Conservation (phyloP, 495 filamentous ascomycete genomes). For the Penicillium ochrochloron region DNA sequence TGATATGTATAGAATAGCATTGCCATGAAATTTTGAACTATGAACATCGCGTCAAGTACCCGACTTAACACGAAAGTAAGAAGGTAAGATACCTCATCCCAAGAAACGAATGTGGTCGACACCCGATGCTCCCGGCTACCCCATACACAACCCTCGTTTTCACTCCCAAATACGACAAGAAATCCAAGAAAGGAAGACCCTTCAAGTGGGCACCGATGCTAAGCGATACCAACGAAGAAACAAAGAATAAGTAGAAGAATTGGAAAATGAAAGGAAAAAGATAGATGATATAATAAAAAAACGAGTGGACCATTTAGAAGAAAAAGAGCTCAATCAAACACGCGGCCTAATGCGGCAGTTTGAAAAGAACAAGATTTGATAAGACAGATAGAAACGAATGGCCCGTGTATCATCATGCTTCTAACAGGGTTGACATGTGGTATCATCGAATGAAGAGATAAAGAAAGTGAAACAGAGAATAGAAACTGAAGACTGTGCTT, state of each 20-base stretch:
- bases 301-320: constrained; percentile 25
- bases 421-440: constrained; percentile 40
- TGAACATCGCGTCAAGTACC: not conserved
- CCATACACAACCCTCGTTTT: not conserved
- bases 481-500: constrained; percentile 18
- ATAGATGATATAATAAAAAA: constrained; percentile 5
- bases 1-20: not conserved
- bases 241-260: not conserved
- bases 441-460: constrained; percentile 35
- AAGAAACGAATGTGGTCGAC: not conserved
- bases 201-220: not conserved
- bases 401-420: constrained; percentile 39
- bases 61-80: not conserved
- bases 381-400: constrained; percentile 31
- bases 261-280: not conserved
- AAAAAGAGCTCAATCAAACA: not conserved
- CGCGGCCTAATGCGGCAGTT: not conserved
- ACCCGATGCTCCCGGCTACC: not conserved
- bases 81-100: not conserved
- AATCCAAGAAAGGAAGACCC: not conserved
- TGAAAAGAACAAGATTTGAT: not conserved
- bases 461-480: constrained; percentile 18
- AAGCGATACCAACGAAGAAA: not conserved
- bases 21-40: not conserved
- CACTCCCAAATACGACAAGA: not conserved